Percentiles rank a stretch among this genome's conserved stretches.
Conservation (phyloP, 1,139 yeast genomes). For the Diutina mesorugosa region DNA sequence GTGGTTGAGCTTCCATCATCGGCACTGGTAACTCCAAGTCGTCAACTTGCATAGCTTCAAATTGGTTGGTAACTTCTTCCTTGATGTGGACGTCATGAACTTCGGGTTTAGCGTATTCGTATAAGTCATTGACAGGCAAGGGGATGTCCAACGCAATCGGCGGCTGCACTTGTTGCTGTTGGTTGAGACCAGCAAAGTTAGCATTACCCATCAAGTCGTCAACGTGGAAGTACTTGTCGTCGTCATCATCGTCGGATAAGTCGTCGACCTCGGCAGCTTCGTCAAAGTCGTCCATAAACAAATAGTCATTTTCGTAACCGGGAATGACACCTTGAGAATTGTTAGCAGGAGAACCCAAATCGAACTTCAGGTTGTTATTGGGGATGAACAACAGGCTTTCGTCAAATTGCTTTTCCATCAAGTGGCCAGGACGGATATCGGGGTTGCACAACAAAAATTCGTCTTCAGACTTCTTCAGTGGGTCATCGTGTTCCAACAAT, state of each 20-base stretch:
- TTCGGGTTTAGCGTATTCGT: neutral
- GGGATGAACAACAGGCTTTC: neutral
- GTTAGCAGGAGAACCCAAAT: neutral
- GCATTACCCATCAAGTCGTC: neutral
- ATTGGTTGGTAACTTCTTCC: neutral
- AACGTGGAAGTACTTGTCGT: neutral
- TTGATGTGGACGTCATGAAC: neutral
- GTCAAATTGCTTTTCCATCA: neutral
- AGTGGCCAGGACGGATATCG: constrained; percentile 1
- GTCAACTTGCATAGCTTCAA: constrained; percentile 1
- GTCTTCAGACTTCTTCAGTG: neutral
- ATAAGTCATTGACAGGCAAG: neutral
- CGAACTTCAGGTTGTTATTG: neutral
- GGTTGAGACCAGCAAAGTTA: neutral
- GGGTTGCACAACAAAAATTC: constrained; percentile 2
- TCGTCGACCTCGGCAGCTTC: constrained; percentile 2
- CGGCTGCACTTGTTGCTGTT: neutral
- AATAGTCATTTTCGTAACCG: constrained; percentile 1
- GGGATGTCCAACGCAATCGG: neutral
- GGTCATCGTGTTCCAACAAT: neutral
- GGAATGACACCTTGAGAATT: neutral
- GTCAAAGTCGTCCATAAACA: constrained; percentile 2
- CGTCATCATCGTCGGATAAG: constrained; percentile 1
- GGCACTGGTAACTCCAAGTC: neutral
- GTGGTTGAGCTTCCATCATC: neutral